Conservation (phyloP, 345 rosid species). For the Limnanthes douglasii region DNA sequence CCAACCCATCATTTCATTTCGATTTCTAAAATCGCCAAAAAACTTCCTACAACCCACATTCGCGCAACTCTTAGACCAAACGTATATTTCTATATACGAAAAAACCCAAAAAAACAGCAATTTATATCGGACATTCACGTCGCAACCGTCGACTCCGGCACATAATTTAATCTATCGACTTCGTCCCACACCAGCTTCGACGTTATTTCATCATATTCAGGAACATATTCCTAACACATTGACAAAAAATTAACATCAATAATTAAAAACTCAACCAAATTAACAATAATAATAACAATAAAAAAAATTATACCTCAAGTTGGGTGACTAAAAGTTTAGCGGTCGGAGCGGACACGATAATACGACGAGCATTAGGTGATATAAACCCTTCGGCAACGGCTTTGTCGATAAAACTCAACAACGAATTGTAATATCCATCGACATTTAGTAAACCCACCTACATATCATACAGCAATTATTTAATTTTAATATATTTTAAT, state of each 20-base stretch:
- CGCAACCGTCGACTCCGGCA: slow-evolving; percentile 44
- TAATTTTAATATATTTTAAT: slow-evolving; percentile 1
- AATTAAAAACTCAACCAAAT: slow-evolving; percentile 1
- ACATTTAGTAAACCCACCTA: slow-evolving; percentile 96
- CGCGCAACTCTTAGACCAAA: too few species aligned
- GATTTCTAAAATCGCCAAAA: too few species aligned
- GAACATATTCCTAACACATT: slow-evolving; percentile 47
- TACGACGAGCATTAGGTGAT: slow-evolving; percentile 69
- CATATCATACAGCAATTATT: neutral
- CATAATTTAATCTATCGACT: slow-evolving; percentile 47
- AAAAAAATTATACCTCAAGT: slow-evolving; percentile 46
- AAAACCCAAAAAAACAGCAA: too few species aligned
- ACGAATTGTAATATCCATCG: slow-evolving; percentile 81
- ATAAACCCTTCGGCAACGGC: slow-evolving; percentile 96
- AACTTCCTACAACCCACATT: too few species aligned
- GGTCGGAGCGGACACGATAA: slow-evolving; percentile 74
- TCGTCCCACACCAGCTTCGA: slow-evolving; percentile 81
- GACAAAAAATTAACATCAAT: neutral
- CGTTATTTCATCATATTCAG: slow-evolving; percentile 60
- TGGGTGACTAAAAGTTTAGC: slow-evolving; percentile 68
- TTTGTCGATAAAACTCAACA: slow-evolving; percentile 70
- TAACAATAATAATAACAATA: neutral
- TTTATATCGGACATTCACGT: too few species aligned
- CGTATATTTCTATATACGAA: too few species aligned
- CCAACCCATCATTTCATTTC: too few species aligned